Conservation (phyloP, 768 basidiomycete genomes). For the Termitomyces sp. region DNA sequence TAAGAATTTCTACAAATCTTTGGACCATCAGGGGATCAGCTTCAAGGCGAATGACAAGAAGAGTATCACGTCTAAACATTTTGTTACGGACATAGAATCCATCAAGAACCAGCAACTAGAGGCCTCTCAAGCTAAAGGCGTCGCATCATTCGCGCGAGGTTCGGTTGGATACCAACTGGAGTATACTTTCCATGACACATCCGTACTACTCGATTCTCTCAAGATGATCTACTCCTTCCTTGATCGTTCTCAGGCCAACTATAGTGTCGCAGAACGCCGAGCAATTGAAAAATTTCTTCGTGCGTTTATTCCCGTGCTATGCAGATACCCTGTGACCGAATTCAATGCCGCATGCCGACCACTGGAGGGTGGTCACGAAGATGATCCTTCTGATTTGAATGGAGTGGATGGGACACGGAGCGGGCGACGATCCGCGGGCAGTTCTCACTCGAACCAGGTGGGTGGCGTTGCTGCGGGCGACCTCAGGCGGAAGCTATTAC, state of each 20-base stretch:
- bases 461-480: slow-evolving; percentile 58
- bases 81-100: slow-evolving; percentile 74
- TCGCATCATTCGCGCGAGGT: slow-evolving; percentile 37
- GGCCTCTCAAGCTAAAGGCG: slow-evolving; percentile 28
- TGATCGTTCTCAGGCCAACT: slow-evolving; percentile 76
- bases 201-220: slow-evolving; percentile 81
- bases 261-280: slow-evolving; percentile 73
- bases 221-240: slow-evolving; percentile 90
- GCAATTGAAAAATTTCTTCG: slow-evolving; percentile 83
- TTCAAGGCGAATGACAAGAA: slow-evolving; percentile 98
- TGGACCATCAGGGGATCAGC: slow-evolving; percentile 92
- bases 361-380: slow-evolving; percentile 42
- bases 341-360: slow-evolving; percentile 61
- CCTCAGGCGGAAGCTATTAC: slow-evolving; percentile 74
- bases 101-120: slow-evolving; percentile 56
- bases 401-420: slow-evolving; percentile 31
- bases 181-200: slow-evolving; percentile 70
- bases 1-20: slow-evolving; percentile 96
- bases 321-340: slow-evolving; percentile 62
- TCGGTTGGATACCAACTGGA: slow-evolving; percentile 69
- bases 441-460: slow-evolving; percentile 32
- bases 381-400: slow-evolving; percentile 29
- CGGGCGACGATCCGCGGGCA: slow-evolving; percentile 44
- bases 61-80: slow-evolving; percentile 76
- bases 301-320: slow-evolving; percentile 77